A percentile compares a stretch with the other conserved stretches of the same genome.
These are phyloP conservation scores for Piper betle DNA, from an alignment of 164 flowering plant species.

Conservation along the genomic window DNA sequence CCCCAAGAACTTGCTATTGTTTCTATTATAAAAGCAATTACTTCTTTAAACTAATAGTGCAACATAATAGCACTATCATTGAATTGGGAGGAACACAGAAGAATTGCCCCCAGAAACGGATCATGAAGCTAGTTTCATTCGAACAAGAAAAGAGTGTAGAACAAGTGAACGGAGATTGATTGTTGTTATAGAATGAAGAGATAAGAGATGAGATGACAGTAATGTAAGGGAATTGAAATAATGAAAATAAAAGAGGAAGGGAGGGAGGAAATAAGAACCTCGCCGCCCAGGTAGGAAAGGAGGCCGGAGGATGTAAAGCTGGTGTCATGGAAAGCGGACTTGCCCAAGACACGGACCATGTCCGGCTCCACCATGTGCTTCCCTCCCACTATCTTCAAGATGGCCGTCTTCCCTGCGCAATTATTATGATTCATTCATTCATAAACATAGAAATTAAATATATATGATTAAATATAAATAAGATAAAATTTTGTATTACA, in stretches of 20 bases:
- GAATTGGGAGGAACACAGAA: no score
- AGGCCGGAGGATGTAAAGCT: constrained; percentile 72
- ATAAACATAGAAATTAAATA: not conserved
- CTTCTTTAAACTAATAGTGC: no score
- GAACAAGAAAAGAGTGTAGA: no score
- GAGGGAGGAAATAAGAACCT: constrained; percentile 28
- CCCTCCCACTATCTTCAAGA: constrained; percentile 88
- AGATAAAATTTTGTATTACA: no score
- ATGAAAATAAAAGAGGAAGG: not conserved
- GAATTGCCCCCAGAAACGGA: no score
- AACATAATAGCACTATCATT: no score
- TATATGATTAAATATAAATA: no score
- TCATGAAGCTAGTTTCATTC: no score
- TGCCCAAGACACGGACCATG: constrained; percentile 82
- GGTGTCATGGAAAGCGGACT: constrained; percentile 96
- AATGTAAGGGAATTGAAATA: not conserved
- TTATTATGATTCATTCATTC: not conserved
- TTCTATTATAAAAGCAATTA: no score
- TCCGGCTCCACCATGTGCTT: constrained; percentile 94
- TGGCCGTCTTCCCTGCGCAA: constrained; percentile 77
- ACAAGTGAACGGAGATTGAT: no score
- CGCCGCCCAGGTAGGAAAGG: constrained; percentile 86
- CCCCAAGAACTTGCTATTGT: no score
- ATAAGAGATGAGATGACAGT: not conserved
- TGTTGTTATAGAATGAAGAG: no score